These are phyloP conservation scores for Castanea mollissima DNA, from an alignment of 306 rosid species.

Conservation along the genomic window DNA sequence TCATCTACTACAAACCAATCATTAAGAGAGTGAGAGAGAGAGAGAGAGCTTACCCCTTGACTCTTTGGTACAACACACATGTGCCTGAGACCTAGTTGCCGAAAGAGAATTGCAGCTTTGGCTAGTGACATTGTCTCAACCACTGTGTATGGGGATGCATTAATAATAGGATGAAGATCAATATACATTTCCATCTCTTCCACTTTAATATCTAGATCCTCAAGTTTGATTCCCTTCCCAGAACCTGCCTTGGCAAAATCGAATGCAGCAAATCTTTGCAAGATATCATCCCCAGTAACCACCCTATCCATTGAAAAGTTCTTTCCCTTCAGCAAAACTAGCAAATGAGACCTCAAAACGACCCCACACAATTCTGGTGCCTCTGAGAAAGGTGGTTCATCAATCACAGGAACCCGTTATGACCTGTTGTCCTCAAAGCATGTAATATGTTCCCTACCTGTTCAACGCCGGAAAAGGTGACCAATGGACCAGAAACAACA, in stretches of 20 bases:
- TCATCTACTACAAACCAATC: background rate
- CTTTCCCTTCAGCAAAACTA: slow-evolving; percentile 73
- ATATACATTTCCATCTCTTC: slow-evolving; percentile 86
- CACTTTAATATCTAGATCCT: slow-evolving; percentile 57
- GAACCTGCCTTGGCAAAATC: slow-evolving; percentile 86
- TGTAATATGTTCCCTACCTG: slow-evolving; percentile 62
- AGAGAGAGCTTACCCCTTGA: slow-evolving; percentile 58
- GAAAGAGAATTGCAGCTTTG: slow-evolving; percentile 80
- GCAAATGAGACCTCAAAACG: slow-evolving; percentile 81
- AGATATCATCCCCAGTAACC: slow-evolving; percentile 20
- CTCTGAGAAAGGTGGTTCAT: slow-evolving; percentile 73
- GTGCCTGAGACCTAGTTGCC: slow-evolving; percentile 79
- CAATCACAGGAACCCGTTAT: slow-evolving; percentile 90
- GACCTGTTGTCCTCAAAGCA: slow-evolving; percentile 58
- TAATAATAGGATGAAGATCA: slow-evolving; percentile 80
- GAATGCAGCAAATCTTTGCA: slow-evolving; percentile 38
- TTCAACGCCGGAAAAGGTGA: slow-evolving; percentile 68
- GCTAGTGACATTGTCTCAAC: slow-evolving; percentile 90
- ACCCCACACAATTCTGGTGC: slow-evolving; percentile 75
- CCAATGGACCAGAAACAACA: slow-evolving; percentile 77
- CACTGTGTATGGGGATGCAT: slow-evolving; percentile 80
- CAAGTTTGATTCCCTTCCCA: slow-evolving; percentile 77
- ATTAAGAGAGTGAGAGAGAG: background rate
- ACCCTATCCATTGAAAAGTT: slow-evolving; percentile 46
- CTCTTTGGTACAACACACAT: slow-evolving; percentile 79